Evolutionary conservation across 2,329 filamentous ascomycete species (phyloP), one percentile per base, ranked within the genome.

Genomic region (Fusarium sp.): DNA sequence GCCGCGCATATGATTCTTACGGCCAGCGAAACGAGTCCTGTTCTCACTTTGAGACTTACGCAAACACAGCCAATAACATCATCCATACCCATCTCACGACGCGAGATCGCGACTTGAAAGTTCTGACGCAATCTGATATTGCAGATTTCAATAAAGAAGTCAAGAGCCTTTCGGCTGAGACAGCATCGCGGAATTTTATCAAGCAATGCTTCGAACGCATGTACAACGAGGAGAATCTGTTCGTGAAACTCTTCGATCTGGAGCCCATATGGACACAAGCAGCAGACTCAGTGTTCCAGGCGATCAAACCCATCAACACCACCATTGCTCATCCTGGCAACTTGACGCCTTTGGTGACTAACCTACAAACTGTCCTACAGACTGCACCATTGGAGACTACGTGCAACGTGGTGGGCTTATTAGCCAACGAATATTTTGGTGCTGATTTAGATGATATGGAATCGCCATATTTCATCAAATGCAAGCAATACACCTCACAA

Each of bases 171-270:
- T 86, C 85, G 5, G 74, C 86, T 4, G 88, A 90, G 74, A 88
- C 87, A 5, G 88, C 87, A 8, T 84, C 85, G 19, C 83, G 88
- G 33, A 90, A 88, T 72, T 88, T 85, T 60, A 84, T 90, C 69
- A 90, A 90, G 76, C 88, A 90, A 77, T 86, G 83, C 60, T 89
- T 90, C 61, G 88, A 90, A 74, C 84, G 87, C 31, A 85, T 88
- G 5, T 88, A 86, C 73, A 85, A 86, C 63, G 88, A 90, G 74
- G 83, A 85, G 31, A 82, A 79, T 25, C 78, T 90, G 6, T 89
- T 90, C 65, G 76, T 82, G 37, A 87, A 84, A 66, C 82, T 90
- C n/a, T 90, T 90, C 69, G 83, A 83, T 29, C 80, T 90, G 42
- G 87, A 89, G 49, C 84, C 87, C 2, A 82, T 85, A 27, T 89